Base-by-base conservation (phyloP, 805 yeast genomes). In the Starmerella apis region DNA sequence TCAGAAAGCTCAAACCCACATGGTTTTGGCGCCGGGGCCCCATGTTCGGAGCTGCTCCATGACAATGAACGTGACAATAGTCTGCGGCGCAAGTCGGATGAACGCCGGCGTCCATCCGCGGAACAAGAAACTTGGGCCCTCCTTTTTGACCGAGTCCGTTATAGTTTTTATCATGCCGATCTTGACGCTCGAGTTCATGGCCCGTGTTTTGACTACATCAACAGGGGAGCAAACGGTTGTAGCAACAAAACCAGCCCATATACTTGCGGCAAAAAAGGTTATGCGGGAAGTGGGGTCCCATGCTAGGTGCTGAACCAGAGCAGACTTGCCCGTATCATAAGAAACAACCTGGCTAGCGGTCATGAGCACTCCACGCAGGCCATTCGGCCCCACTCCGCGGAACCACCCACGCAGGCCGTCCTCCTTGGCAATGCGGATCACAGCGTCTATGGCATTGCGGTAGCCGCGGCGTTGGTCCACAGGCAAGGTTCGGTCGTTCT, bases 211-310 rank as follows among this genome's bases (percentile, higher is more conserved):
- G 44, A 86, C 80, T 3, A 86, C 95, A 65, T 86, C 95, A 9
- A 88, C 95, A 1, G 95, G 95, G 1, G 94, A 84, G 64, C 95
- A 86, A 18, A 86, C 83, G 0, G 95, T 86, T 0, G 95, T 86
- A 6, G 95, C 95, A 4, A 86, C 86, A 31, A 86, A 68, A 16
- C 95, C 95, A 1, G 95, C 94, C 55, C 82, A 61, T 53, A 86
- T 69, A 3, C 90, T 81, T 0, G 95, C 85, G 30, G 79, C 63
- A 61, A 86, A 85, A 65, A 86, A 94, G 2, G 95, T 85, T 0
- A 79, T 59, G 56, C 78, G 77, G 47, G 79, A 74, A 18, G 74
- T 66, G 37, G 84, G 78, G 60, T 82, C 80, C 66, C 80, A 65
- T 3, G 68, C 63, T 2, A 77, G 48, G 4, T 61, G 57, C 3